Evolutionary conservation across 495 filamentous ascomycete species (phyloP).

Genomic region (Tuber indicum): DNA sequence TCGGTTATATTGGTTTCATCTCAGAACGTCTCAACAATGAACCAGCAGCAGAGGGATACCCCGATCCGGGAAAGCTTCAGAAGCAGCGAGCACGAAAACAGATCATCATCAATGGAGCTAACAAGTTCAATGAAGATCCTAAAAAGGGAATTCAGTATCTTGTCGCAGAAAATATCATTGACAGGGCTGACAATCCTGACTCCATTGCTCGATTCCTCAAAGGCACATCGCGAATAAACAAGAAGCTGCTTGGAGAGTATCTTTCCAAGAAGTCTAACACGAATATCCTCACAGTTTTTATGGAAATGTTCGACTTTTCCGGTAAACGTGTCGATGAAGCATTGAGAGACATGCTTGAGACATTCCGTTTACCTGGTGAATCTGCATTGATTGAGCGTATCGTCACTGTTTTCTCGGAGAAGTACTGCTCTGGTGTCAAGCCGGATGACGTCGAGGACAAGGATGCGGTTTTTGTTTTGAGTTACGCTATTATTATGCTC

Average conservation of each 20-base stretch:
- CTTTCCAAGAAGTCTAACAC: conserved; percentile 85
- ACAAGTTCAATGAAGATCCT: conserved; percentile 91
- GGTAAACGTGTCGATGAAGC: conserved; percentile 86
- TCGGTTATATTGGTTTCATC: conserved; percentile 86
- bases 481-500: conserved; percentile 92
- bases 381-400: conserved; percentile 89
- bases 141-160: conserved; percentile 85
- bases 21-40: conserved; percentile 74
- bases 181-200: conserved; percentile 61
- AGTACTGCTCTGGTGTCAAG: conserved; percentile 67
- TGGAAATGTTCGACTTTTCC: conserved; percentile 77
- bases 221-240: conserved; percentile 79
- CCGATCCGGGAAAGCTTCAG: conserved; percentile 56
- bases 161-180: conserved; percentile 73
- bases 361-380: conserved; percentile 94
- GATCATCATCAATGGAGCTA: conserved; percentile 76
- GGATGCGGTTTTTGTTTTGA: conserved; percentile 83
- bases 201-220: conserved; percentile 75
- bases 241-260: conserved; percentile 84
- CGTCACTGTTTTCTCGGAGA: conserved; percentile 74
- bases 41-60: conserved; percentile 59
- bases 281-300: conserved; percentile 69
- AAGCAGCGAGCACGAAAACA: conserved; percentile 72
- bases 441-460: conserved; percentile 75
- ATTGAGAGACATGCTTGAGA: conserved; percentile 73